Evolutionary conservation across 2,329 filamentous ascomycete species (phyloP), one percentile per base, ranked within the genome.

Genomic region (Penicillium palitans): DNA sequence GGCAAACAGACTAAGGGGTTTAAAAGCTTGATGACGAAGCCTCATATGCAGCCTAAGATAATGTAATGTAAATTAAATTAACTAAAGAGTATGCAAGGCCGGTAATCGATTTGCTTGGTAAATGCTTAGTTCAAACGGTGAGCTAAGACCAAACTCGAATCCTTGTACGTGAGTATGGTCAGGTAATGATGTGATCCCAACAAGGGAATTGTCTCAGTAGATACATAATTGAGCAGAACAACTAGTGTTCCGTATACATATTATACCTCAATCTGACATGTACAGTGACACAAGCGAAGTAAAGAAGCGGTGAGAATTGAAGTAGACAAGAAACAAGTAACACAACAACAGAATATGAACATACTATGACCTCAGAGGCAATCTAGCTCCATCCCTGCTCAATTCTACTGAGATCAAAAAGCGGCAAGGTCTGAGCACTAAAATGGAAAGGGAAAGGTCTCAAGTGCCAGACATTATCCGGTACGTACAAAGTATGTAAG

Each of bases 261-360:
- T 31, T 44, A 21, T 33, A 13, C 19, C 27, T 41, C 42, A 17
- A 49, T 41, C 44, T 49, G 52, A 55, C 44, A 49, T 8, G 44
- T 49, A 37, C 19, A 13, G 44, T 55, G 44, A 49, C 25, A 55
- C 44, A 48, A 40, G 24, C 24, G 7, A 39, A 1, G 4, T 19
- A 7, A 54, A 54, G 35, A 37, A 54, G 52, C 52, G 52, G 52
- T 54, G 42, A 54, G 25, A 7, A 33, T 8, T 10, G 2, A 19
- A 10, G 13, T 41, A 27, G 4, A 44, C n/a, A 39, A 39, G n/a
- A 37, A 27, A 37, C 21, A 35, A 29, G 12, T 6, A 24, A 41
- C 7, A 21, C 8, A 31, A 42, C n/a, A 1, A 40, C 4, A 4
- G 19, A 24, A n/a, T 2, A 29, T 12, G 10, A 12, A n/a, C 17